These are phyloP conservation scores for Keithomyces neogunnii DNA, from an alignment of 2,329 filamentous ascomycete genomes.

Conservation along the genomic window DNA sequence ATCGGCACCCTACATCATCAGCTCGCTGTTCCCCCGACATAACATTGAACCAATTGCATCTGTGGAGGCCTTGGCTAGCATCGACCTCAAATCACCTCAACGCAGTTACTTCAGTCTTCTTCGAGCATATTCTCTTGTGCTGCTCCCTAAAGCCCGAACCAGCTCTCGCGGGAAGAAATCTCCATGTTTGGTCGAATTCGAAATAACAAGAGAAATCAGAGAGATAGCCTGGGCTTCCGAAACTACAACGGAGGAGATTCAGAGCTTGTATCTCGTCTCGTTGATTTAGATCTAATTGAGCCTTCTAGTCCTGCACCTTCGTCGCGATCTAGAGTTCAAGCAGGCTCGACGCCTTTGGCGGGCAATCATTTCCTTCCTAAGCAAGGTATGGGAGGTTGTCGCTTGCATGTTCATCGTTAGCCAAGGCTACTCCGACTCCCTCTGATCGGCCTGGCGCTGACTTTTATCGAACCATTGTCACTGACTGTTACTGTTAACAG, in stretches of 20 bases:
- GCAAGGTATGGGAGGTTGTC: conserved; percentile 4
- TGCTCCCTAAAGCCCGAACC: background rate
- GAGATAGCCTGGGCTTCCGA: conserved; percentile 11
- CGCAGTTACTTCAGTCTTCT: background rate
- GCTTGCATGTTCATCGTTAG: background rate
- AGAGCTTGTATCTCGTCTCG: conserved; percentile 1
- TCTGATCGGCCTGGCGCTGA: background rate
- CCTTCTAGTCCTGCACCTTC: background rate
- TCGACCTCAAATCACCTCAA: background rate
- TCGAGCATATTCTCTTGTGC: background rate
- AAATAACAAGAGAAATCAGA: conserved; percentile 19
- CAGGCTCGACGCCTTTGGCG: conserved; percentile 1
- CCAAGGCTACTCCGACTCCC: background rate
- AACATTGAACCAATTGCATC: background rate
- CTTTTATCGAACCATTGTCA: background rate
- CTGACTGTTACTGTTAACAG: background rate
- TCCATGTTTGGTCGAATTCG: conserved; percentile 31
- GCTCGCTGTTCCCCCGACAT: background rate
- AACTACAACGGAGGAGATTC: conserved; percentile 5
- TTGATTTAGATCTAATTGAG: conserved; percentile 1
- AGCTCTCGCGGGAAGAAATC: conserved; percentile 1
- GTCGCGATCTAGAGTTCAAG: background rate
- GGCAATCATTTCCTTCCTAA: background rate
- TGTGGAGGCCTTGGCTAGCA: background rate
- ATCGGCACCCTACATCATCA: background rate